Evolutionary conservation across 2,329 filamentous ascomycete species (phyloP), one percentile per base, ranked within the genome.

Genomic region (Aspergillus brunneoviolaceus): DNA sequence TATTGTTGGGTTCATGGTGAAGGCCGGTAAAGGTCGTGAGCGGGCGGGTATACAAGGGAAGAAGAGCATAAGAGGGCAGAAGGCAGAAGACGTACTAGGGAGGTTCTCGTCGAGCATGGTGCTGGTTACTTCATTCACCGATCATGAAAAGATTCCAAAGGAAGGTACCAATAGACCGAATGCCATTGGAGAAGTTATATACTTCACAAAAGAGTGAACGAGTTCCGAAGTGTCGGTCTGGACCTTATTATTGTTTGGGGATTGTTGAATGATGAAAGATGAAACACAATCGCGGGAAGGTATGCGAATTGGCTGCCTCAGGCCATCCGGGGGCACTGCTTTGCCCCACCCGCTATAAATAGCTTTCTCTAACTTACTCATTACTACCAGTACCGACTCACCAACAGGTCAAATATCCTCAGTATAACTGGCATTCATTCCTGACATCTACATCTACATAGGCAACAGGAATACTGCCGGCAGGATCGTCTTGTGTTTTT

Each of bases 91-190:
- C 70, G 67, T 70, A 85, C 83, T 92, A 58, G 93, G 93, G n/a
- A 97, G 86, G 76, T 93, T 96, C 75, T 96, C 91, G 87, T 96
- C 92, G 70, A 96, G 85, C 92, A 96, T 96, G 14, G 16, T 45
- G 39, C 14, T 19, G 16, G n/a, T 7, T 45, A 7, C 19, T 67
- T 75, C 61, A 53, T 42, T 35, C 50, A 14, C 23, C 49, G 31
- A 33, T 19, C 23, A 53, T 16, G 23, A 42, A 42, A 23, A 33
- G 21, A n/a, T 29, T 51, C 51, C 50, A 35, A 31, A 25, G 12
- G 7, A 52, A 27, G 29, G 14, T 47, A 19, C 23, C 21, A 35
- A 25, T 56, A n/a, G 52, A 14, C 55, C 27, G 35, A 29, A 55
- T 64, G 60, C 62, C 60, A 64, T 62, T 64, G 62, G 50, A 62